Evolutionary conservation across 352 stramenopile genomes (phyloP).

Genomic region (Thalassiosira livingstoniorum): DNA sequence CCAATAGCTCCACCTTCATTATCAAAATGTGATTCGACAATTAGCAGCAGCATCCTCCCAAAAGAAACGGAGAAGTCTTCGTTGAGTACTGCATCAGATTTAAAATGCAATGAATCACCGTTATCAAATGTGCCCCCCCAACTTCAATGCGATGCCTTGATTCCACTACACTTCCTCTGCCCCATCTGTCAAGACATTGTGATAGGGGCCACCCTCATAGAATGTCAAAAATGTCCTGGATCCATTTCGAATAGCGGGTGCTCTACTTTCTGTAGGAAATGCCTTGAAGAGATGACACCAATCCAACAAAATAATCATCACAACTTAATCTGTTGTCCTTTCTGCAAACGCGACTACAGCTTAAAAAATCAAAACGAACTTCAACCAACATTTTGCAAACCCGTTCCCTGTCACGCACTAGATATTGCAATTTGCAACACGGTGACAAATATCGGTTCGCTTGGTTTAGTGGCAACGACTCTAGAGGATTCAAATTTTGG

Average conservation of each 20-base stretch:
- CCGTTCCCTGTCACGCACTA: conserved; percentile 7
- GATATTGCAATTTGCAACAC: not conserved
- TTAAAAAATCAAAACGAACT: not conserved
- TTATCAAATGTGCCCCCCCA: not conserved
- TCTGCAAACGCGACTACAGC: not conserved
- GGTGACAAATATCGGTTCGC: not conserved
- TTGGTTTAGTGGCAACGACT: too few species aligned
- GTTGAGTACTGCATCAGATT: not conserved
- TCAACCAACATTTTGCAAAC: not conserved
- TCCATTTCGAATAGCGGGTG: not conserved
- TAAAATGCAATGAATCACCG: not conserved
- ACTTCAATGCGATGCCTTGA: not conserved
- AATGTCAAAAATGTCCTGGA: not conserved
- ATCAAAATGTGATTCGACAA: not conserved
- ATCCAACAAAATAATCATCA: not conserved
- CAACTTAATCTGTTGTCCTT: not conserved
- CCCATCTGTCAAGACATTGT: conserved; percentile 3
- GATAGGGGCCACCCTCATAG: not conserved
- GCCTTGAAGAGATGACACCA: not conserved
- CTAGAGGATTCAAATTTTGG: too few species aligned
- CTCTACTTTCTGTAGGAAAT: not conserved
- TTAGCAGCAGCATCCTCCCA: not conserved
- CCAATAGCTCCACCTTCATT: too few species aligned
- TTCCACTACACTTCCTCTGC: not conserved
- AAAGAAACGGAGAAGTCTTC: not conserved